These are phyloP conservation scores for Neonectria magnoliae DNA, from an alignment of 2,329 filamentous ascomycete species.

Conservation along the genomic window DNA sequence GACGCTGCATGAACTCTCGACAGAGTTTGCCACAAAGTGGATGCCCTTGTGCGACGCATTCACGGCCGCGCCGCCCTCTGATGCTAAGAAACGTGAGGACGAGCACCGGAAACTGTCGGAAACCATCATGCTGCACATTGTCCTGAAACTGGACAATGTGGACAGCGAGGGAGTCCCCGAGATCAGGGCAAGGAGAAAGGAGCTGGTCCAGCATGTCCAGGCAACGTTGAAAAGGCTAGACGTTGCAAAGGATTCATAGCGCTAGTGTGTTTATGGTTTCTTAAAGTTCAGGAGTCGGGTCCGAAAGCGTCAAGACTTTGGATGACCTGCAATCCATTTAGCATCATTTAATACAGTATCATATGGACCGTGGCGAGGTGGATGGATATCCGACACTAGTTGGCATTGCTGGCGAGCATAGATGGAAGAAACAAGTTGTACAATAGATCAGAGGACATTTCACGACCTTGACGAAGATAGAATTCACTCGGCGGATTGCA, in stretches of 20 bases:
- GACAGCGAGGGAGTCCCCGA: constrained; percentile 76
- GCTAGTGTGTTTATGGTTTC: constrained; percentile 5
- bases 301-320: constrained; percentile 29
- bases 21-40: constrained; percentile 71
- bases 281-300: constrained; percentile 19
- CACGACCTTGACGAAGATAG: constrained; percentile 38
- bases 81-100: constrained; percentile 74
- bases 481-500: constrained; percentile 35
- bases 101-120: constrained; percentile 81
- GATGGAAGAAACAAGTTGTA: constrained; percentile 41
- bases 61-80: constrained; percentile 68
- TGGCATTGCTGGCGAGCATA: constrained; percentile 33
- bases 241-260: constrained; percentile 45
- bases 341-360: constrained; percentile 28
- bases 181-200: constrained; percentile 73
- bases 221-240: constrained; percentile 73
- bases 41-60: constrained; percentile 73
- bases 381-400: constrained; percentile 28
- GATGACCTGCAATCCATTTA: constrained; percentile 34
- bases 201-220: constrained; percentile 77
- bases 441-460: constrained; percentile 39
- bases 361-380: not conserved
- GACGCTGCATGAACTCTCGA: constrained; percentile 73
- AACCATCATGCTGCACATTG: constrained; percentile 77
- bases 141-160: constrained; percentile 81